Evolutionary conservation across 2,329 filamentous ascomycete genomes (phyloP), one percentile per base, ranked within the genome.

Genomic region (Xylogone sp.): DNA sequence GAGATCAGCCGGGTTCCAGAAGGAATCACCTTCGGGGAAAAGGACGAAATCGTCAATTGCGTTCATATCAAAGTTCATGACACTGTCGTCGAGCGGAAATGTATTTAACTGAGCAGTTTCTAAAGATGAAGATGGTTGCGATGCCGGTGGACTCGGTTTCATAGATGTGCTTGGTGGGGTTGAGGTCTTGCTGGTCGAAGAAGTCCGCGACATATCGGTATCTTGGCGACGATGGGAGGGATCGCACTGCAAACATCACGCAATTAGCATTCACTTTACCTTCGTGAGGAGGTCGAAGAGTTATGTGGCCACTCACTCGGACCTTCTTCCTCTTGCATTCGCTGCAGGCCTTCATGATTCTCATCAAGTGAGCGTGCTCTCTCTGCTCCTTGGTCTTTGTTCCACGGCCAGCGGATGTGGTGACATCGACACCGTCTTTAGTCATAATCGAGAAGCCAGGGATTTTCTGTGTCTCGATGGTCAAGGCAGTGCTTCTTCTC

Each of bases 361-460:
- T 74, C 79, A 86, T 86, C 45, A 85, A 69, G 58, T 84, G 82
- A 5, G 83, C 83, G 62, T 85, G 83, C 49, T 85, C 82, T 29
- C 83, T 76, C 71, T 86, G 82, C 71, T 85, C 82, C 73, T 83
- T 83, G 48, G 83, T 83, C 71, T 85, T 86, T 65, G 77, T 81
- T 29, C 82, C 81, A 39, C 82, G 75, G 16, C 80, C 82, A 13
- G 80, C 79, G 50, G 77, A 75, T 65, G 83, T 80, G 43, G 83
- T 86, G 51, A 86, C 77, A 62, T 86, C 83, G 42, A 71, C 69
- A 45, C 83, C 83, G 56, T 83, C 81, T 64, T 75, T 79, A 52
- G 82, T 86, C 71, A 86, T 75, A 56, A 86, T 86, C 64, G 82
- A 83, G 80, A 86, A 85, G 48, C 83, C 82, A 7, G 81, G 81